These are phyloP conservation scores for Clarireedia hainanense DNA, from an alignment of 2,329 filamentous ascomycete species.

Conservation along the genomic window DNA sequence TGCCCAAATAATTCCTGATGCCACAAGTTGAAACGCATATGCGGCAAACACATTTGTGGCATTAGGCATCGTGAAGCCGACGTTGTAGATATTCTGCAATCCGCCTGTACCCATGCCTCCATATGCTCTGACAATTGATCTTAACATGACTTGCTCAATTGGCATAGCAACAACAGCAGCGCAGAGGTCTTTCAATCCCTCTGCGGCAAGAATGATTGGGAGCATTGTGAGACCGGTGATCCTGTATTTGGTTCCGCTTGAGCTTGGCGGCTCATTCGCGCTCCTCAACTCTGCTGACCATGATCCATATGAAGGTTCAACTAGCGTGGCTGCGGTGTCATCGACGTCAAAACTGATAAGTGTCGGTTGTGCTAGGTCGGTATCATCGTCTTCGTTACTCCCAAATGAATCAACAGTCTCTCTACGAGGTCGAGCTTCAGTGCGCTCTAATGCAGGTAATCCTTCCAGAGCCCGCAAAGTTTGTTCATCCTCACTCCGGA, in stretches of 20 bases:
- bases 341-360: slow-evolving; percentile 31
- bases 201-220: slow-evolving; percentile 27
- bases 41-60: slow-evolving; percentile 19
- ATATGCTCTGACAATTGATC: slow-evolving; percentile 24
- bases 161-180: slow-evolving; percentile 25
- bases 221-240: slow-evolving; percentile 29
- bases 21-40: slow-evolving; percentile 18
- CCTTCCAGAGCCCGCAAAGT: slow-evolving; percentile 28
- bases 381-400: slow-evolving; percentile 26
- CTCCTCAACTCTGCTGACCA: slow-evolving; percentile 31
- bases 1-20: slow-evolving; percentile 19
- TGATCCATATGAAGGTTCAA: slow-evolving; percentile 19
- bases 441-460: slow-evolving; percentile 15
- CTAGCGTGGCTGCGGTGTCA: slow-evolving; percentile 12
- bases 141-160: slow-evolving; percentile 27
- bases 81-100: slow-evolving; percentile 16
- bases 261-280: slow-evolving; percentile 24
- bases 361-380: slow-evolving; percentile 25
- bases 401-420: slow-evolving; percentile 20
- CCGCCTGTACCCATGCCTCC: slow-evolving; percentile 15
- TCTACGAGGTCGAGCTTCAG: slow-evolving; percentile 11
- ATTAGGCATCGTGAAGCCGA: slow-evolving; percentile 11
- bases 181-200: slow-evolving; percentile 25
- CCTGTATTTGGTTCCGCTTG: slow-evolving; percentile 21
- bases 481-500: slow-evolving; percentile 18